Percentiles rank a stretch among this genome's conserved stretches.
Conservation (phyloP, 768 basidiomycete genomes). For the Hygrophorus pudorinus region DNA sequence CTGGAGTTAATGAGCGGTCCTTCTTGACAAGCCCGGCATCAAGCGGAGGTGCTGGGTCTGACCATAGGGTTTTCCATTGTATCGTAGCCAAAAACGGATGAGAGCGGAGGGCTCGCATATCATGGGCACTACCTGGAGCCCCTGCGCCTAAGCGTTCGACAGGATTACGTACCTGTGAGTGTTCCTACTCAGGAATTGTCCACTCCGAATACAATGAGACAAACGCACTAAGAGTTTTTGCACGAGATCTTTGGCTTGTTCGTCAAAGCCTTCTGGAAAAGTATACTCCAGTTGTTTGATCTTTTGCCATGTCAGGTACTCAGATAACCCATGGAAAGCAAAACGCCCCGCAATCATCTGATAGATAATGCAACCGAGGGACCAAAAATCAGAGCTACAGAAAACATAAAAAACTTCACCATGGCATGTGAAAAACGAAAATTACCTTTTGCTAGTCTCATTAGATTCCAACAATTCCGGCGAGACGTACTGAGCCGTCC, state of each 20-base stretch:
- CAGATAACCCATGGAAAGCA: constrained; percentile 84
- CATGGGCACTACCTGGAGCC: constrained; percentile 23
- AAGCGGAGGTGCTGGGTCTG: constrained; percentile 38
- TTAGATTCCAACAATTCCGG: constrained; percentile 73
- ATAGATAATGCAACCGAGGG: constrained; percentile 87
- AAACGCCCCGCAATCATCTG: constrained; percentile 90
- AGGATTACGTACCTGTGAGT: constrained; percentile 19
- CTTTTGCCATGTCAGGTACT: constrained; percentile 93
- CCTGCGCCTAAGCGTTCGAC: constrained; percentile 41
- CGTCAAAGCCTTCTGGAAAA: constrained; percentile 81
- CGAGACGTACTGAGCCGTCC: constrained; percentile 83
- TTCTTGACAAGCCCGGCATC: constrained; percentile 47
- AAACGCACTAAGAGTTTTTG: constrained; percentile 59
- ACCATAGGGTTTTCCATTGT: constrained; percentile 48
- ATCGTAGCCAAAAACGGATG: constrained; percentile 45
- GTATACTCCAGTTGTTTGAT: constrained; percentile 82
- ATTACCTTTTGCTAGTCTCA: constrained; percentile 69
- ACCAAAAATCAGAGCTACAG: constrained; percentile 87
- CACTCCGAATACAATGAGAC: not conserved
- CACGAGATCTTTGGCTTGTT: constrained; percentile 72
- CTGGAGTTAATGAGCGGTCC: constrained; percentile 22
- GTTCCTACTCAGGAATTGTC: not conserved
- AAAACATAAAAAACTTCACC: constrained; percentile 8
- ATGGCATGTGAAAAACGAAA: constrained; percentile 1
- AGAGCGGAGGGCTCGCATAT: constrained; percentile 33